Evolutionary conservation across 2,329 filamentous ascomycete species (phyloP).

Genomic region (Calycina herbarum): DNA sequence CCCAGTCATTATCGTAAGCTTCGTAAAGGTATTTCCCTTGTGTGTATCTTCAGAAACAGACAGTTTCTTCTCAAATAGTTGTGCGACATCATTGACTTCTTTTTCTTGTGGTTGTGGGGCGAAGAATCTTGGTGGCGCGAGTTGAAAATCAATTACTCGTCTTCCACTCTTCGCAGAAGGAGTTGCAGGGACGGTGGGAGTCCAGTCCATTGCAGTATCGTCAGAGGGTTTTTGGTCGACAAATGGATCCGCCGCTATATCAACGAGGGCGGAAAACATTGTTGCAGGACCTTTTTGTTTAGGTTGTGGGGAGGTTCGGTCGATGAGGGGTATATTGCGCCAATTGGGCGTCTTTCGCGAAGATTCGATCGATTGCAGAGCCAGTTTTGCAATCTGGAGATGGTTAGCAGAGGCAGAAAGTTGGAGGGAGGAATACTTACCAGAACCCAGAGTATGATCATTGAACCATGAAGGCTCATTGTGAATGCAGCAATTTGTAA

Average conservation of each 20-base stretch:
- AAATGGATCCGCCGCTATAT: neutral
- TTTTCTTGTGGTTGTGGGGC: conserved; percentile 14
- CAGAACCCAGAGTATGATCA: conserved; percentile 52
- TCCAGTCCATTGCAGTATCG: conserved; percentile 67
- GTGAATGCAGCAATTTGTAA: conserved; percentile 9
- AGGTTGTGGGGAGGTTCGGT: neutral
- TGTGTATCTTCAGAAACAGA: conserved; percentile 5
- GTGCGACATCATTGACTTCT: conserved; percentile 23
- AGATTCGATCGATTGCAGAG: conserved; percentile 12
- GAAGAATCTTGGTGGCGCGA: no score
- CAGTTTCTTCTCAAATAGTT: conserved; percentile 6
- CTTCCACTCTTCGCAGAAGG: neutral
- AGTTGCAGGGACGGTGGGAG: conserved; percentile 48
- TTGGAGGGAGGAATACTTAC: conserved; percentile 44
- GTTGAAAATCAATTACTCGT: no score
- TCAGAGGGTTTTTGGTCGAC: neutral
- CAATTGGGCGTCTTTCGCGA: neutral
- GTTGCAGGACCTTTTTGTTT: neutral
- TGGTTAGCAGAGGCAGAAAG: conserved; percentile 16
- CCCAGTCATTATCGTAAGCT: no score
- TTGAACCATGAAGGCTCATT: conserved; percentile 51
- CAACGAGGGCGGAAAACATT: neutral
- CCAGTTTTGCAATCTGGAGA: conserved; percentile 25
- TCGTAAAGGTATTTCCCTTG: no score
- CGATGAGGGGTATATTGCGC: neutral